Evolutionary conservation across 176 grass and related monocot genomes (phyloP).

Genomic region (Neostapfia colusana): DNA sequence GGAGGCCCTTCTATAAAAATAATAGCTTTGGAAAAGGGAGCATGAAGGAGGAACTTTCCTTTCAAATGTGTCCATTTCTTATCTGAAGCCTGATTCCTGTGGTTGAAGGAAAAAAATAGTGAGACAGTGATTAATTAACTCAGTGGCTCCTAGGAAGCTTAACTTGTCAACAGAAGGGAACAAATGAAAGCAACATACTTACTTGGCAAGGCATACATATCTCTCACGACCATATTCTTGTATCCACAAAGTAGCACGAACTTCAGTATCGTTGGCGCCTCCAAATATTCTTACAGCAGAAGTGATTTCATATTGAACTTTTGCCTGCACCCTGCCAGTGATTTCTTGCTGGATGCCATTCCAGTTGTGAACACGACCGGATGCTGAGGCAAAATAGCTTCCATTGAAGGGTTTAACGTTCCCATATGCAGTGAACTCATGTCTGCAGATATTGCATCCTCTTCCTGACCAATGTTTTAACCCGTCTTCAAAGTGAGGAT

Average conservation of each 20-base stretch:
- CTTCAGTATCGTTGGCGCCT: slow-evolving; percentile 61
- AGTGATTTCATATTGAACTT: slow-evolving; percentile 71
- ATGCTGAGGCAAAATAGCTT: slow-evolving; percentile 74
- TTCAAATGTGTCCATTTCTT: slow-evolving; percentile 85
- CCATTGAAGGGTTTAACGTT: slow-evolving; percentile 68
- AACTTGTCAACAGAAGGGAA: not conserved
- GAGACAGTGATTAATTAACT: not conserved
- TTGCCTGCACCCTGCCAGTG: slow-evolving; percentile 65
- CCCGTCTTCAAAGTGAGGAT: slow-evolving; percentile 80
- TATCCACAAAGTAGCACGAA: slow-evolving; percentile 77
- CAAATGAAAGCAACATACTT: slow-evolving; percentile 36
- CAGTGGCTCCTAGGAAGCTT: slow-evolving; percentile 10
- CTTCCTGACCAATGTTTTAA: slow-evolving; percentile 92
- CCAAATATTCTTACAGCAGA: slow-evolving; percentile 72
- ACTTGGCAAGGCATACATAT: slow-evolving; percentile 87
- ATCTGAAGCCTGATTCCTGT: slow-evolving; percentile 76
- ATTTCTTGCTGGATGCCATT: slow-evolving; percentile 94
- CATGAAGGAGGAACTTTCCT: slow-evolving; percentile 83
- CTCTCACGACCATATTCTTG: slow-evolving; percentile 81
- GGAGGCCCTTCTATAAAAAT: slow-evolving; percentile 89
- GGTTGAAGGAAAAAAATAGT: slow-evolving; percentile 24
- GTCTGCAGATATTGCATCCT: slow-evolving; percentile 86
- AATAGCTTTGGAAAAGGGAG: slow-evolving; percentile 68
- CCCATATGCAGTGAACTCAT: slow-evolving; percentile 58
- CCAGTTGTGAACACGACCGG: slow-evolving; percentile 75